Evolutionary conservation across 352 stramenopile genomes (phyloP).

Genomic region (Aphanomyces cochlioides): DNA sequence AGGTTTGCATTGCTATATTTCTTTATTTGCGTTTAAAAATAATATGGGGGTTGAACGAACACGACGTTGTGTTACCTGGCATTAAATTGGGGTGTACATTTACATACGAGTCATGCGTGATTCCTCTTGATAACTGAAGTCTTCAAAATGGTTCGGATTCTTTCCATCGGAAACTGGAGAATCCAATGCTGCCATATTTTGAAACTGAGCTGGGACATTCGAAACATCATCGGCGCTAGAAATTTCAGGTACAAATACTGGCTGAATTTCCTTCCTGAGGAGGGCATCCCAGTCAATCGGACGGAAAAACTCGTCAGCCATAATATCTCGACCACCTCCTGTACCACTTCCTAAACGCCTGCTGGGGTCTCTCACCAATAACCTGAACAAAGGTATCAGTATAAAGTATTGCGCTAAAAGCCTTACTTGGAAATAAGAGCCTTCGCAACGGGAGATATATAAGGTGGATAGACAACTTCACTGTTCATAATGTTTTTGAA

Average conservation of each 20-base stretch:
- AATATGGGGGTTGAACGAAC: too few relatives aligned
- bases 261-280: slow-evolving; percentile 77
- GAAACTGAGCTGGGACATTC: slow-evolving; percentile 88
- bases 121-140: slow-evolving; percentile 88
- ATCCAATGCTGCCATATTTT: slow-evolving; percentile 85
- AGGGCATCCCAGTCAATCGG: slow-evolving; percentile 84
- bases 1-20: too few relatives aligned
- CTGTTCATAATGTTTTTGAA: slow-evolving; percentile 90
- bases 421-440: slow-evolving; percentile 68
- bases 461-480: slow-evolving; percentile 83
- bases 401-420: background rate
- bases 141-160: slow-evolving; percentile 82
- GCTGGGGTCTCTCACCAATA: slow-evolving; percentile 92
- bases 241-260: slow-evolving; percentile 76
- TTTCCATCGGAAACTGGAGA: slow-evolving; percentile 82
- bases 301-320: slow-evolving; percentile 84
- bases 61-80: too few relatives aligned
- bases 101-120: background rate
- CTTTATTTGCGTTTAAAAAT: too few relatives aligned
- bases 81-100: too few relatives aligned
- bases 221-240: slow-evolving; percentile 78
- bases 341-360: slow-evolving; percentile 88
- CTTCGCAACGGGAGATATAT: slow-evolving; percentile 69
- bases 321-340: slow-evolving; percentile 82
- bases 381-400: slow-evolving; percentile 26